These are phyloP conservation scores for Aegle marmelos DNA, from an alignment of 345 rosid genomes.

Conservation along the genomic window DNA sequence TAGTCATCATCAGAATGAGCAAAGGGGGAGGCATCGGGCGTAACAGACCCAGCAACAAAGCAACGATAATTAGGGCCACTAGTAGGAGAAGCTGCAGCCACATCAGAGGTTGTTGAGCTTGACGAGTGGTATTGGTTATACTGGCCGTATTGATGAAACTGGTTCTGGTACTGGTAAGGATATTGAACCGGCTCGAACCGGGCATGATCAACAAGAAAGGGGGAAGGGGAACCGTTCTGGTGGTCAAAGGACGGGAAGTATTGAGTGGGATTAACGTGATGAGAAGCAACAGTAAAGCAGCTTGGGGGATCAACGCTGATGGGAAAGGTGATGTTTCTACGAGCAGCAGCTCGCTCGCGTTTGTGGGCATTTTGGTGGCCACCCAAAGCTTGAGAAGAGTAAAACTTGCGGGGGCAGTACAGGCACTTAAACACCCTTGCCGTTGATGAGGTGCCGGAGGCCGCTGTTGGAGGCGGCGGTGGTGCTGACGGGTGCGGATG, in stretches of 20 bases:
- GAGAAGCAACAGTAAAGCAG: background rate
- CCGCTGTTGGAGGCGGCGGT: constrained; percentile 10
- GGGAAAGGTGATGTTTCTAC: constrained; percentile 39
- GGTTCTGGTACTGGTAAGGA: background rate
- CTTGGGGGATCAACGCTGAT: background rate
- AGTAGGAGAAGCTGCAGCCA: background rate
- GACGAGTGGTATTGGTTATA: background rate
- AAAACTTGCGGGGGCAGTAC: constrained; percentile 87
- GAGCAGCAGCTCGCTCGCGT: constrained; percentile 88
- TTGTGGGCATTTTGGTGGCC: constrained; percentile 99
- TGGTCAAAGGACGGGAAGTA: constrained; percentile 5
- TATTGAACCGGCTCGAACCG: background rate
- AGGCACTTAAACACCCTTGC: constrained; percentile 64
- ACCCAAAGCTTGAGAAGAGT: constrained; percentile 93
- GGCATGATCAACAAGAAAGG: background rate
- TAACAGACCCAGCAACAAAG: background rate
- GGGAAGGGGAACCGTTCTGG: background rate
- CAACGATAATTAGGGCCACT: background rate
- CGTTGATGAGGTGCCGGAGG: constrained; percentile 17
- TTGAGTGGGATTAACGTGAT: constrained; percentile 5
- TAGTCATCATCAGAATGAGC: constrained; percentile 10
- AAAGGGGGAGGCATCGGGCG: constrained; percentile 5
- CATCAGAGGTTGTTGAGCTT: constrained; percentile 4
- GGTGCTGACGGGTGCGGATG: constrained; percentile 15
- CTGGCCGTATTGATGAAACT: constrained; percentile 7